phyloP scores from a whole-genome alignment of 169 alveolate species.

The Plasmodium reichenowi region DNA sequence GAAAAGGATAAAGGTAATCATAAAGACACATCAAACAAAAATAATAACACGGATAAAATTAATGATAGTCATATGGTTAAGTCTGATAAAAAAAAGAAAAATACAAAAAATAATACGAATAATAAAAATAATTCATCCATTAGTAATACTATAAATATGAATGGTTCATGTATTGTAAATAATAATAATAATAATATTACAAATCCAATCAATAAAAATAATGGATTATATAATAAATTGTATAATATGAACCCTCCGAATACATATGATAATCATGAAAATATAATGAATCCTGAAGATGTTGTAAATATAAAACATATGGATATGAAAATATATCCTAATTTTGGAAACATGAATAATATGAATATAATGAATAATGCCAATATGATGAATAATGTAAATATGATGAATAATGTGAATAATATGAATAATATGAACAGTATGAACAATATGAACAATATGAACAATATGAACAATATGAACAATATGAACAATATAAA shows the following conservation, averaged over 20 bases:
- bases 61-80: neutral
- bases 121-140: neutral
- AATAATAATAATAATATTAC: slow-evolving; percentile 11
- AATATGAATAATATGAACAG: slow-evolving; percentile 3
- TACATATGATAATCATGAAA: slow-evolving; percentile 45
- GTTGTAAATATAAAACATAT: slow-evolving; percentile 17
- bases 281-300: slow-evolving; percentile 25
- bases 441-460: neutral
- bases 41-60: slow-evolving; percentile 10
- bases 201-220: slow-evolving; percentile 27
- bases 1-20: slow-evolving; percentile 8
- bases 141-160: slow-evolving; percentile 9
- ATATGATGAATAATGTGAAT: slow-evolving; percentile 16
- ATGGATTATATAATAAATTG: slow-evolving; percentile 34
- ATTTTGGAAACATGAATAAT: slow-evolving; percentile 3
- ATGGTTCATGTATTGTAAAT: neutral
- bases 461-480: neutral
- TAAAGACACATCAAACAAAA: neutral
- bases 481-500: neutral
- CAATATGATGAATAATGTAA: neutral
- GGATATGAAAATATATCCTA: slow-evolving; percentile 19
- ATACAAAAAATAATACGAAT: slow-evolving; percentile 10
- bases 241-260: neutral
- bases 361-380: neutral
- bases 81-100: slow-evolving; percentile 7